Percentiles rank a stretch among this genome's conserved stretches.
Evolutionary conservation across 2,329 filamentous ascomycete genomes (phyloP).

Genomic region (Alternaria incomplexa): DNA sequence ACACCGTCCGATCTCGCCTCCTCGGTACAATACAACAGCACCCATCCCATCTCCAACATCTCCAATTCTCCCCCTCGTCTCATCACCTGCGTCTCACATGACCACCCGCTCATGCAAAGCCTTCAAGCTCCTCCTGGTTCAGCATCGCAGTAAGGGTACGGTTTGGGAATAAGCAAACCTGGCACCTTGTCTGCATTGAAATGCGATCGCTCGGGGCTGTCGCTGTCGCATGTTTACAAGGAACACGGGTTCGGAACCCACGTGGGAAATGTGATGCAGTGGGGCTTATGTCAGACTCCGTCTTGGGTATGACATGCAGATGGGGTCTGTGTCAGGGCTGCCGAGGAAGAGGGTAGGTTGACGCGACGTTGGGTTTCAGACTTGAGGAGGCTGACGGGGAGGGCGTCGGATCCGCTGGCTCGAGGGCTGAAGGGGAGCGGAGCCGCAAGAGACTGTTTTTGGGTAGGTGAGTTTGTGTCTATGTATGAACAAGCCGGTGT

Average conservation of each 20-base stretch:
- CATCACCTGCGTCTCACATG: neutral
- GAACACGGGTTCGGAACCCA: neutral
- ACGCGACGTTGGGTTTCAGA: neutral
- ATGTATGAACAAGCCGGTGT: neutral
- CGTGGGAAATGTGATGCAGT: neutral
- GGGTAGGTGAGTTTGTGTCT: neutral
- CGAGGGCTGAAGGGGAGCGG: neutral
- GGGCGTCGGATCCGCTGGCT: neutral
- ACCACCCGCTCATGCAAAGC: neutral
- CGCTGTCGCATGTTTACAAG: neutral
- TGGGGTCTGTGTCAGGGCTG: neutral
- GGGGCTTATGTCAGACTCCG: neutral
- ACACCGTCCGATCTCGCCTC: neutral
- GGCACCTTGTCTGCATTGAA: neutral
- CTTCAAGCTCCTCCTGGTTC: neutral
- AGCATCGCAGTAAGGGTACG: neutral
- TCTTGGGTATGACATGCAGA: neutral
- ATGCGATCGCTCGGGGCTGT: neutral
- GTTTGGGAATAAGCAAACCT: neutral
- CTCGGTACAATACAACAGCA: neutral
- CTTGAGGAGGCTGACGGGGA: neutral
- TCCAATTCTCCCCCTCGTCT: neutral
- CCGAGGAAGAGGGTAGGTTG: neutral
- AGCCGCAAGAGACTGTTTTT: neutral
- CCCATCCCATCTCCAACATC: neutral